These are phyloP conservation scores for Lecanoromycetidae sp. DNA, from an alignment of 2,329 filamentous ascomycete genomes.

Conservation along the genomic window DNA sequence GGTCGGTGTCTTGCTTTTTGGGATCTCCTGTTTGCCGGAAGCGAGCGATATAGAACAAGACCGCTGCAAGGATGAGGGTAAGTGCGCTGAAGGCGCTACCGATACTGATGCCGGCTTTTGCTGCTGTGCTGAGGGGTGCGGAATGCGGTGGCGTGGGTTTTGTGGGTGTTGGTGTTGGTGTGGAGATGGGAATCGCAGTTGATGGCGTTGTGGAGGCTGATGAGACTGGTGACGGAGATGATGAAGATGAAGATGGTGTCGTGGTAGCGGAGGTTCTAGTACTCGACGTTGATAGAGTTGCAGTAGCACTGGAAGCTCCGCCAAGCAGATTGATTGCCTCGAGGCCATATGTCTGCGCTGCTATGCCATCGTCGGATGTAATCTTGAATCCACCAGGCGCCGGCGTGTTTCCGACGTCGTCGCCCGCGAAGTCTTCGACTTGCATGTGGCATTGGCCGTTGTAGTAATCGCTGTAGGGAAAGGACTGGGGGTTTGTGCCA, in stretches of 20 bases:
- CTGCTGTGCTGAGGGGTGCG: not conserved
- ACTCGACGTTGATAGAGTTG: not conserved
- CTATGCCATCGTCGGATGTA: conserved; percentile 2
- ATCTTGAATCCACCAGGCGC: conserved; percentile 2
- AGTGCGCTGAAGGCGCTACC: conserved; percentile 3
- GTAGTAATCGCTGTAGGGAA: conserved; percentile 8
- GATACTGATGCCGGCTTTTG: conserved; percentile 8
- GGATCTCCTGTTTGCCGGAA: not conserved
- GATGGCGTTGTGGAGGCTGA: not conserved
- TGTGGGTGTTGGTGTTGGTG: not conserved
- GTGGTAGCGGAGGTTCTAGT: not conserved
- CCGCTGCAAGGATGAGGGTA: not conserved
- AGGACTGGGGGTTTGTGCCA: conserved; percentile 6
- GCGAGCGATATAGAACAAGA: not conserved
- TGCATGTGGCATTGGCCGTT: conserved; percentile 11
- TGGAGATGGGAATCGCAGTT: not conserved
- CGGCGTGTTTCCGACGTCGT: not conserved
- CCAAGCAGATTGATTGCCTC: not conserved
- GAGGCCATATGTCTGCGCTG: conserved; percentile 3
- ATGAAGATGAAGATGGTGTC: not conserved
- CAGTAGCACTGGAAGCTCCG: not conserved
- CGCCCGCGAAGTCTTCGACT: conserved; percentile 1
- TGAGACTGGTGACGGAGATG: not conserved
- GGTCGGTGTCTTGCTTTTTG: not conserved
- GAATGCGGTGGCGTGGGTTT: not conserved